Evolutionary conservation across 495 filamentous ascomycete genomes (phyloP).

Genomic region (Podospora australis): DNA sequence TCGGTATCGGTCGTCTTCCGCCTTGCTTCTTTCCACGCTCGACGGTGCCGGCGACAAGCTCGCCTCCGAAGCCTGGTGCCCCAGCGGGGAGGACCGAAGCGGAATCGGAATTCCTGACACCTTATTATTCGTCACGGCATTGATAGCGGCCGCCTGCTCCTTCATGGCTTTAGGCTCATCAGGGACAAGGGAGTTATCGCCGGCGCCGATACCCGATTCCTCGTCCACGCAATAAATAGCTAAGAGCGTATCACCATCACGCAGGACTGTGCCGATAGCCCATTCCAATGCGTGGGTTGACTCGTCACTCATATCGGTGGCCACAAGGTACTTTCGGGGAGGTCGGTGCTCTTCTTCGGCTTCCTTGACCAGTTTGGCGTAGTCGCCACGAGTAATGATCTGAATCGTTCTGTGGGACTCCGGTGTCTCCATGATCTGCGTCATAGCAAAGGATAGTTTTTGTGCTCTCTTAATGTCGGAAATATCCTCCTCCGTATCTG

Average conservation of each 20-base stretch:
- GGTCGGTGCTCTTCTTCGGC: conserved; percentile 70
- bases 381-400: conserved; percentile 85
- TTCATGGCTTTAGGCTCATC: conserved; percentile 58
- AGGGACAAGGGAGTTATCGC: conserved; percentile 25
- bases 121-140: conserved; percentile 29
- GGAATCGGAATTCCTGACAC: conserved; percentile 19
- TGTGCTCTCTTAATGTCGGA: conserved; percentile 82
- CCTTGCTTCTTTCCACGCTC: conserved; percentile 39
- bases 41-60: conserved; percentile 40
- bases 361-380: conserved; percentile 58
- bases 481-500: conserved; percentile 79
- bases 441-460: conserved; percentile 70
- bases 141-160: conserved; percentile 57
- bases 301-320: conserved; percentile 88
- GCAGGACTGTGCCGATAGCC: conserved; percentile 92
- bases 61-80: conserved; percentile 11
- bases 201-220: conserved; percentile 54
- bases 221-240: conserved; percentile 89
- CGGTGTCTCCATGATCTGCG: conserved; percentile 67
- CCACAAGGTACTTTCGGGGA: conserved; percentile 82
- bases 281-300: conserved; percentile 92
- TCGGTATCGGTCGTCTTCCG: conserved; percentile 69
- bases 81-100: conserved; percentile 13
- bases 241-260: conserved; percentile 89
- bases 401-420: conserved; percentile 72